Percentiles rank a stretch among this genome's conserved stretches.
These are phyloP conservation scores for Hymenoscyphus repandus DNA, from an alignment of 2,329 filamentous ascomycete species.

Conservation along the genomic window DNA sequence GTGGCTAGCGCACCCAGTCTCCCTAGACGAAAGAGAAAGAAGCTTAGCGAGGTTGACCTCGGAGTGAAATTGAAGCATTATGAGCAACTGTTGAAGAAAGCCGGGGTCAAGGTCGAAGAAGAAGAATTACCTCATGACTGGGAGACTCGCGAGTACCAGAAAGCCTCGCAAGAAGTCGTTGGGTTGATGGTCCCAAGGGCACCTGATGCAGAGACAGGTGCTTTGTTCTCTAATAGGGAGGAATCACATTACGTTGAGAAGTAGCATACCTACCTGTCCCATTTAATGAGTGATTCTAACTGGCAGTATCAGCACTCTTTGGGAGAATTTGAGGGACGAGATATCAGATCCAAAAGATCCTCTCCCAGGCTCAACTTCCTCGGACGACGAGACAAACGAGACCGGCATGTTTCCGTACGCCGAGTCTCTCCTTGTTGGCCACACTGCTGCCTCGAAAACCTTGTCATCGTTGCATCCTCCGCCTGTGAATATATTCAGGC, in stretches of 20 bases:
- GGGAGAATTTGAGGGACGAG: conserved; percentile 28
- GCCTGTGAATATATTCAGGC: conserved; percentile 54
- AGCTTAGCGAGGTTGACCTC: conserved; percentile 25
- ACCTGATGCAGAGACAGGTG: conserved; percentile 9
- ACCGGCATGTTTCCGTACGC: conserved; percentile 18
- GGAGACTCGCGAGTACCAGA: too few relatives aligned
- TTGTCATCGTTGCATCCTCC: conserved; percentile 49
- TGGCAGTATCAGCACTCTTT: conserved; percentile 22
- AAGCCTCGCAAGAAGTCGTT: not conserved
- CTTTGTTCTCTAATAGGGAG: conserved; percentile 22
- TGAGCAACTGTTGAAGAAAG: conserved; percentile 24
- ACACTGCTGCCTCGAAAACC: conserved; percentile 34
- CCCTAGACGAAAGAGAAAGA: conserved; percentile 24
- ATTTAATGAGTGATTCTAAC: not conserved
- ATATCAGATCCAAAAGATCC: conserved; percentile 28
- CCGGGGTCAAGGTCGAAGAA: conserved; percentile 27
- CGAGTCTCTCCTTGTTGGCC: conserved; percentile 45
- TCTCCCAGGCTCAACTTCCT: conserved; percentile 27
- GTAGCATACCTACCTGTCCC: conserved; percentile 12
- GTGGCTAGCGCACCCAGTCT: conserved; percentile 23
- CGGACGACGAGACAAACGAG: conserved; percentile 30
- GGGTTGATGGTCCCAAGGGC: conserved; percentile 4
- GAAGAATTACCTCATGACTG: conserved; percentile 10
- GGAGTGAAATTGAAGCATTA: conserved; percentile 22
- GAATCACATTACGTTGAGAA: conserved; percentile 27